Percentiles rank a stretch among this genome's conserved stretches.
phyloP scores from a whole-genome alignment of 1,284 basidiomycete genomes.

The Xerocomus minutiporus region DNA sequence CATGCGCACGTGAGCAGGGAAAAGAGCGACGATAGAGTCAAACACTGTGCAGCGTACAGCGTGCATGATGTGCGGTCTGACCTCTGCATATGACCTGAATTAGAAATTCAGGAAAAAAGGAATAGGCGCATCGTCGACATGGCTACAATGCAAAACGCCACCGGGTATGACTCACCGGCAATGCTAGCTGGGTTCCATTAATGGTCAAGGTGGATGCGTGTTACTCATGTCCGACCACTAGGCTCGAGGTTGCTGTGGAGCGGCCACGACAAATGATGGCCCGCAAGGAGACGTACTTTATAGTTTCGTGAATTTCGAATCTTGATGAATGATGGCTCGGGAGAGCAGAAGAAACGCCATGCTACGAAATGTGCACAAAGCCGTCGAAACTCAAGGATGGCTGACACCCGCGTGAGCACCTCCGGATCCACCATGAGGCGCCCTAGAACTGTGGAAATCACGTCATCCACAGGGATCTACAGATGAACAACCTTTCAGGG shows the following conservation, averaged over 20 bases:
- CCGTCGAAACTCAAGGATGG: neutral
- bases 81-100: neutral
- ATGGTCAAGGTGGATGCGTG: neutral
- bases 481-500: neutral
- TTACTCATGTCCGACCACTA: neutral
- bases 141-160: neutral
- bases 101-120: neutral
- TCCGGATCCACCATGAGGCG: neutral
- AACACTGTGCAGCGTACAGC: neutral
- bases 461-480: neutral
- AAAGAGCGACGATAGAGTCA: neutral
- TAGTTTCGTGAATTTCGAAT: neutral
- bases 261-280: neutral
- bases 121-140: neutral
- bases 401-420: neutral
- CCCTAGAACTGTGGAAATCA: neutral
- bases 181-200: neutral
- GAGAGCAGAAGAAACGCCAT: neutral
- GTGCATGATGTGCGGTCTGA: neutral
- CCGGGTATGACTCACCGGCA: neutral
- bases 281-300: neutral
- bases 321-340: neutral
- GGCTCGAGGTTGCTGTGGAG: neutral
- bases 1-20: neutral
- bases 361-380: neutral